Percentiles rank a stretch among this genome's conserved stretches.
These are phyloP conservation scores for Dryadomyces sulphureus DNA, from an alignment of 2,329 filamentous ascomycete genomes.

Conservation along the genomic window DNA sequence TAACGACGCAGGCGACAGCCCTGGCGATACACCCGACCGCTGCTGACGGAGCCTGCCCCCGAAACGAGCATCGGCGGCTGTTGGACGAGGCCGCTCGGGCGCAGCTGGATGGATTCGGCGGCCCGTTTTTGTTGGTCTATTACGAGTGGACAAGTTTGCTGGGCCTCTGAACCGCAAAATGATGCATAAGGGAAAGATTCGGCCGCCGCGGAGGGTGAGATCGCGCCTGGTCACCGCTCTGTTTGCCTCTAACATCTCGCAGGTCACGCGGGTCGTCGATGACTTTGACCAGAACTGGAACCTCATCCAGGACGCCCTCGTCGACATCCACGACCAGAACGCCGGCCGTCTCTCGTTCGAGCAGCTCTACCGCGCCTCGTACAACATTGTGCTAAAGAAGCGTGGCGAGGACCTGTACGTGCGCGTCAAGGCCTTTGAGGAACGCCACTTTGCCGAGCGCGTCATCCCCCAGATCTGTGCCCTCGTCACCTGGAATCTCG, in stretches of 20 bases:
- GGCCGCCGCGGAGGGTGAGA: slow-evolving; percentile 49
- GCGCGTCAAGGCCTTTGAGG: slow-evolving; percentile 66
- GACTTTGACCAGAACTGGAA: slow-evolving; percentile 83
- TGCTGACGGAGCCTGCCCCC: too few relatives aligned
- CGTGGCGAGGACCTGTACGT: slow-evolving; percentile 72
- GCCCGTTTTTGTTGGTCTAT: too few relatives aligned
- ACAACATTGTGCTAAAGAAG: slow-evolving; percentile 85
- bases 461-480: slow-evolving; percentile 57
- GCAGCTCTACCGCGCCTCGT: slow-evolving; percentile 83
- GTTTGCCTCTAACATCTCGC: neutral
- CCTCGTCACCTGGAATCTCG: slow-evolving; percentile 55
- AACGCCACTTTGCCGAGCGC: slow-evolving; percentile 60
- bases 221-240: neutral
- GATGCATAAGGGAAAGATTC: slow-evolving; percentile 36
- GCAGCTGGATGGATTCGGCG: too few relatives aligned
- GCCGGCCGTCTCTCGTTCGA: slow-evolving; percentile 86
- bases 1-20: too few relatives aligned
- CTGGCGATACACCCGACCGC: too few relatives aligned
- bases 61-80: too few relatives aligned
- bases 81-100: too few relatives aligned
- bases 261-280: slow-evolving; percentile 26
- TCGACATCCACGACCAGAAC: slow-evolving; percentile 84
- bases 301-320: slow-evolving; percentile 59
- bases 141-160: too few relatives aligned
- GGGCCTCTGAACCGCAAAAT: neutral